These are phyloP conservation scores for Mycena olivaceomarginata DNA, from an alignment of 768 basidiomycete genomes.

Conservation along the genomic window DNA sequence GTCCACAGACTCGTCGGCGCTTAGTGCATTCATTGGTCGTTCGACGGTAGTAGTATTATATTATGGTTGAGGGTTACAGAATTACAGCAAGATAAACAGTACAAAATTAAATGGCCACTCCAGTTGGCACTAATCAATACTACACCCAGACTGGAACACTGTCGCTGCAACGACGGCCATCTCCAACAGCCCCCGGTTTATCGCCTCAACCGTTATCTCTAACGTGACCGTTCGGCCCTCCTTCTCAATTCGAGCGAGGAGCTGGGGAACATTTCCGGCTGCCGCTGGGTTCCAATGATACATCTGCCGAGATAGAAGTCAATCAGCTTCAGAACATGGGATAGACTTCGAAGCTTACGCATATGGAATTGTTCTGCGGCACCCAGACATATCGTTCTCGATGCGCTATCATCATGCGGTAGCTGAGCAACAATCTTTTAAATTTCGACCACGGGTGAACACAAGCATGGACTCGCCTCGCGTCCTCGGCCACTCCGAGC, in stretches of 20 bases:
- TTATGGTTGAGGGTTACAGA: background rate
- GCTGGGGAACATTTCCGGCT: background rate
- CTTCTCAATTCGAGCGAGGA: conserved; percentile 35
- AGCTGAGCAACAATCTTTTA: background rate
- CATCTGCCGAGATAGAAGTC: conserved; percentile 7
- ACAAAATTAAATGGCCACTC: background rate
- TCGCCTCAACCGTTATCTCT: conserved; percentile 29
- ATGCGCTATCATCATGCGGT: conserved; percentile 22
- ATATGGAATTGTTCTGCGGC: conserved; percentile 34
- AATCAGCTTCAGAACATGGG: background rate
- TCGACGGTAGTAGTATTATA: too few relatives aligned
- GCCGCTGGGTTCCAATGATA: conserved; percentile 23
- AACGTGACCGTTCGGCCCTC: conserved; percentile 10
- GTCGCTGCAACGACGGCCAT: conserved; percentile 22
- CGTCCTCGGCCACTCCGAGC: conserved; percentile 21
- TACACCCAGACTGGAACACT: conserved; percentile 30
- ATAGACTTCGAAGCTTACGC: conserved; percentile 9
- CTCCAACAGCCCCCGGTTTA: conserved; percentile 23
- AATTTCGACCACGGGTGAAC: background rate
- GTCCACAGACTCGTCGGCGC: too few relatives aligned
- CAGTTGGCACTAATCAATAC: conserved; percentile 15
- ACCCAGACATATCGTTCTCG: conserved; percentile 35
- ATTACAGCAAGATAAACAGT: background rate
- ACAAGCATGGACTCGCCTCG: conserved; percentile 15
- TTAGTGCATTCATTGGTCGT: too few relatives aligned